phyloP scores from a whole-genome alignment of 805 yeast species.

The Lipomyces yamadae region DNA sequence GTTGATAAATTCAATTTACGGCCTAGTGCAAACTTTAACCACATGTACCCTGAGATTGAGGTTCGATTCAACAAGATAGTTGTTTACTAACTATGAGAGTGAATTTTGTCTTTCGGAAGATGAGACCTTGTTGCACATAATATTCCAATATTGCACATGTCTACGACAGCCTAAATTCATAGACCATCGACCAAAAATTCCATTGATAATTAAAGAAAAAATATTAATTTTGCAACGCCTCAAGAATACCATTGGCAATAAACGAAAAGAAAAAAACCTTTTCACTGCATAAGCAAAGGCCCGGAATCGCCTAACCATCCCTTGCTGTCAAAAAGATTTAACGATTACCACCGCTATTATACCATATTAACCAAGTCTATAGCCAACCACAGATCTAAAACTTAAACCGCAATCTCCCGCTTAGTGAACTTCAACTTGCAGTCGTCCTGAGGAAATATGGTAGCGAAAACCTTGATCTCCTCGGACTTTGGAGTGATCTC shows the following conservation, averaged over 20 bases:
- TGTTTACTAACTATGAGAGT: too few species aligned
- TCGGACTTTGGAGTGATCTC: conserved; percentile 83
- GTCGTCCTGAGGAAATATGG: conserved; percentile 97
- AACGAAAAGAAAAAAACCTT: not conserved
- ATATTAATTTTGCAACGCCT: not conserved
- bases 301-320: not conserved
- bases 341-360: not conserved
- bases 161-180: not conserved
- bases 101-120: too few species aligned
- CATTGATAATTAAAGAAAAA: not conserved
- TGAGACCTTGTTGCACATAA: too few species aligned
- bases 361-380: not conserved
- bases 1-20: too few species aligned
- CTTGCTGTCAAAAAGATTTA: not conserved
- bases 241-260: not conserved
- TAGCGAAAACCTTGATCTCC: conserved; percentile 94
- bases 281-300: not conserved
- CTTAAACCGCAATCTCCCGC: conserved; percentile 29
- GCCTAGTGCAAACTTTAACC: too few species aligned
- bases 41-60: too few species aligned
- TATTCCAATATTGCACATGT: not conserved
- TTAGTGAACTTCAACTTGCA: conserved; percentile 70
- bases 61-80: too few species aligned
- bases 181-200: not conserved
- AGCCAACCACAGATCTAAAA: not conserved